Evolutionary conservation across 768 basidiomycete genomes (phyloP).

Genomic region (Naematelia aurantialba): DNA sequence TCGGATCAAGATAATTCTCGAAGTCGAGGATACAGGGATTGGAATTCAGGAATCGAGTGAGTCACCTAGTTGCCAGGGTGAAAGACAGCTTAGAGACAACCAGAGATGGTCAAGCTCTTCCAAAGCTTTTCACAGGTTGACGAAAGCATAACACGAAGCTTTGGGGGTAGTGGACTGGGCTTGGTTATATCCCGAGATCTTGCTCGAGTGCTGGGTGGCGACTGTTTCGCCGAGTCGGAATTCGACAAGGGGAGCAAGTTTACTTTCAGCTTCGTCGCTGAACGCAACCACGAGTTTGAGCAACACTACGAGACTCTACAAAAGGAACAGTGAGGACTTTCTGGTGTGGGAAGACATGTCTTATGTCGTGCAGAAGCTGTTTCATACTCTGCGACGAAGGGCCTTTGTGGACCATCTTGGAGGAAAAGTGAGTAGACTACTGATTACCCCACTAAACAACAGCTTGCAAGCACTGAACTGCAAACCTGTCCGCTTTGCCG

Average conservation of each 20-base stretch:
- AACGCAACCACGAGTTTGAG: not conserved
- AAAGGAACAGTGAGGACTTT: conserved; percentile 3
- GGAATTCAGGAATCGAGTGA: conserved; percentile 34
- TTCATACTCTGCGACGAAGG: conserved; percentile 21
- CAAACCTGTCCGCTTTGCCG: conserved; percentile 28
- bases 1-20: conserved; percentile 18
- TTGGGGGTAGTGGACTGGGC: conserved; percentile 41
- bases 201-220: conserved; percentile 36
- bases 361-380: conserved; percentile 15
- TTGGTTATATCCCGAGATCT: conserved; percentile 39
- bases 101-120: conserved; percentile 41
- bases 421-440: conserved; percentile 20
- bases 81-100: conserved; percentile 1
- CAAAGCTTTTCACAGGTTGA: conserved; percentile 43
- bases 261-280: conserved; percentile 33
- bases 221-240: conserved; percentile 32
- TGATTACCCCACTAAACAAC: conserved; percentile 2
- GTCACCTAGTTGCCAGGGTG: not conserved
- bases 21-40: conserved; percentile 40
- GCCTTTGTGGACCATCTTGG: conserved; percentile 33
- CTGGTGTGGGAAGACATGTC: not conserved
- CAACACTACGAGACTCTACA: not conserved
- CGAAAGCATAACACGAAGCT: conserved; percentile 32
- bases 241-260: conserved; percentile 40
- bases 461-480: conserved; percentile 21